Evolutionary conservation across 2,329 filamentous ascomycete genomes (phyloP).

Genomic region (Fusarium devonianum): DNA sequence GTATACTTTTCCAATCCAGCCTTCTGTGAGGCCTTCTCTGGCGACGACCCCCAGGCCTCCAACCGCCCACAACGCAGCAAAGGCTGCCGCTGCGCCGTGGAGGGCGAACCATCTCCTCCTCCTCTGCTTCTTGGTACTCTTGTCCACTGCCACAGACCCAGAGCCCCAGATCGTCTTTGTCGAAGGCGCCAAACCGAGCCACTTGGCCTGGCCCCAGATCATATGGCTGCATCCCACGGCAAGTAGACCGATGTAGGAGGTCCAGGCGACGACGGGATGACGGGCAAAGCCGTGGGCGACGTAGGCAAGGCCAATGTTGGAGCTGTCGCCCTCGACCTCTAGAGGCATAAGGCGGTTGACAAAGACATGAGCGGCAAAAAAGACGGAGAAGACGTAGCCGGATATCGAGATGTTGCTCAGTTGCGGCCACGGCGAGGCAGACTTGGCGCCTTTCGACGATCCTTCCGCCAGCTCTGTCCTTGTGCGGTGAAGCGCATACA

Average conservation of each 20-base stretch:
- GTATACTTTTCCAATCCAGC: conserved; percentile 83
- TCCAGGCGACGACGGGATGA: conserved; percentile 70
- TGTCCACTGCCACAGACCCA: conserved; percentile 55
- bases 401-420: conserved; percentile 74
- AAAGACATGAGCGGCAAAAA: conserved; percentile 75
- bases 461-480: conserved; percentile 43
- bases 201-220: conserved; percentile 85
- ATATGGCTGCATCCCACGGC: conserved; percentile 76
- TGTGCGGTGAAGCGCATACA: conserved; percentile 50
- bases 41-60: conserved; percentile 83
- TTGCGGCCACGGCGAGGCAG: conserved; percentile 66
- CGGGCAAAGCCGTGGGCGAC: conserved; percentile 84
- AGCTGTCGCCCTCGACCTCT: conserved; percentile 80
- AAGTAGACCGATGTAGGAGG: conserved; percentile 74
- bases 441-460: conserved; percentile 36
- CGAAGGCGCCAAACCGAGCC: conserved; percentile 71
- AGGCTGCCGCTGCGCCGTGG: conserved; percentile 66
- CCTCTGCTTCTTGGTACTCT: conserved; percentile 59
- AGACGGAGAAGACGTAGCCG: conserved; percentile 73
- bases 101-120: conserved; percentile 75
- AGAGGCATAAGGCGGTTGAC: conserved; percentile 80
- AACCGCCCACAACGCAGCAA: conserved; percentile 77
- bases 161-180: conserved; percentile 55
- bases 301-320: conserved; percentile 84
- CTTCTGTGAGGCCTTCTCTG: conserved; percentile 70